Conservation (phyloP, 73 alveolate genomes). For the Paramecium primaurelia region DNA sequence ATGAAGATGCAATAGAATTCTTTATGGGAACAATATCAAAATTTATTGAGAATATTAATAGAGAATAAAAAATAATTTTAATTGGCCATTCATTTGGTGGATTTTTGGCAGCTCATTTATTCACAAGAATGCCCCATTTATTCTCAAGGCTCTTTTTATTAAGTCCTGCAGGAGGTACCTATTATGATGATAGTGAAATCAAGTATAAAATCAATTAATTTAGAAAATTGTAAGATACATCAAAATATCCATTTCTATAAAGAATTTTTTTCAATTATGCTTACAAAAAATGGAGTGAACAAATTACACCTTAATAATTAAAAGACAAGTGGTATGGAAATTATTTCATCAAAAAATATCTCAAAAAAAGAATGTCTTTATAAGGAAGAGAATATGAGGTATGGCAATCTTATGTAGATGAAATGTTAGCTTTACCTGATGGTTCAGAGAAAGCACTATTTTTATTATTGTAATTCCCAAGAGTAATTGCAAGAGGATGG, state of each 20-base stretch:
- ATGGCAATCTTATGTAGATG: slow-evolving; percentile 32
- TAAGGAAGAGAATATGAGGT: slow-evolving; percentile 42
- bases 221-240: not conserved
- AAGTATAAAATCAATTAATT: not conserved
- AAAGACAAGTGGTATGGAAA: slow-evolving; percentile 37
- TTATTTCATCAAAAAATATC: not conserved
- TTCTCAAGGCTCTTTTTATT: not conserved
- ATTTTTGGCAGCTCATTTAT: slow-evolving; percentile 31
- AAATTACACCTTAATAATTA: not conserved
- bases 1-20: slow-evolving; percentile 6
- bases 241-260: not conserved
- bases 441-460: slow-evolving; percentile 45
- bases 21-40: slow-evolving; percentile 17
- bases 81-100: slow-evolving; percentile 47
- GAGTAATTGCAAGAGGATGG: not conserved
- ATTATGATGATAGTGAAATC: not conserved
- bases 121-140: not conserved
- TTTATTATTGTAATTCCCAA: slow-evolving; percentile 20
- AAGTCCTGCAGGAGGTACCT: slow-evolving; percentile 48
- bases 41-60: not conserved
- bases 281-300: not conserved
- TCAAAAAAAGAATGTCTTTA: not conserved
- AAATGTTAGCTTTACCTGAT: not conserved
- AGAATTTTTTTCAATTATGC: slow-evolving; percentile 26
- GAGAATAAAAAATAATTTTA: not conserved